Base-by-base conservation (phyloP, 768 basidiomycete genomes). In the Calocera cornea region DNA sequence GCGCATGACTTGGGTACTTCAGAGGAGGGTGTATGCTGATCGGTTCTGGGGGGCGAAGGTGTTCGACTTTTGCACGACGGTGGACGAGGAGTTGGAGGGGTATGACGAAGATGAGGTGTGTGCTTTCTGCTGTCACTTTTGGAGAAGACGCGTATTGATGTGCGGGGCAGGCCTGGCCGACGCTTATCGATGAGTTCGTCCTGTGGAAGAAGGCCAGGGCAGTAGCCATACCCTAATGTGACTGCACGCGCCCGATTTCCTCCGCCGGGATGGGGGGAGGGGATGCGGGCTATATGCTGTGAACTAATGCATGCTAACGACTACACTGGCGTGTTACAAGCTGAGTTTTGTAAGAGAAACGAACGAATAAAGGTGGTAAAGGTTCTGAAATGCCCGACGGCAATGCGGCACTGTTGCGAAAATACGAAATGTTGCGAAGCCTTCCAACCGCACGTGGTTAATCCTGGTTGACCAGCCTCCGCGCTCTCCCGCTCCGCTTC, bases 71-170 rank as follows among this genome's bases (percentile, higher is more conserved):
- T 87, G 86, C 70, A 79, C 80, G 69, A 83, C 83, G 1, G 80
- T 91, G 27, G 78, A 82, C 16, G 81, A 81, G 0, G 81, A 82
- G 65, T 75, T 93, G 64, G 77, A 82, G 47, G 83, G 86, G 69
- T 93, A 88, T 72, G 88, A 90, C 72, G 79, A 84, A 16, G 89
- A 91, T 66, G 90, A 87, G 66, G 90, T 91, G 70, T 67, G 83
- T 80, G 27, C n/a, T 44, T 64, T 64, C 34, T 60, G 5, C 2
- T 41, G 29, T 47, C 47, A 63, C 60, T 22, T 66, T 50, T n/a
- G 63, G 49, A 31, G 22, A 0, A 0, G 31, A 1, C 63, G 65
- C 24, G n/a, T n/a, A n/a, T n/a, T 50, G 24, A 47, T 40, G 65
- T 24, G 64, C 7, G 34, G 41, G 24, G 3, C 29, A 90, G 88